These are phyloP conservation scores for Agaricus subrufescens DNA, from an alignment of 768 basidiomycete species.

Conservation along the genomic window DNA sequence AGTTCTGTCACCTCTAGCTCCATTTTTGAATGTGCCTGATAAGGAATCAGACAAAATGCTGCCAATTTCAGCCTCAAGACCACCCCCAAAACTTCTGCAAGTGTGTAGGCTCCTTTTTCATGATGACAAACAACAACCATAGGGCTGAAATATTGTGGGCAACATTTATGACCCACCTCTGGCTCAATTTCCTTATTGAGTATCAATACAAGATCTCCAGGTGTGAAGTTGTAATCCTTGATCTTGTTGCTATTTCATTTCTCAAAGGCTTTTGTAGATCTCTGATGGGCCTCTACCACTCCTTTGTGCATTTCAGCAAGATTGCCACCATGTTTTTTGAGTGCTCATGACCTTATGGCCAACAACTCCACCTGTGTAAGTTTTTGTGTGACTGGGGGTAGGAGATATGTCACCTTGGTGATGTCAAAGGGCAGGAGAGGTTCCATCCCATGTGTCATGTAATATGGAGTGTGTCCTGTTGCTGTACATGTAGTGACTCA, in stretches of 20 bases:
- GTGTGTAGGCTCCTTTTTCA: conserved; percentile 21
- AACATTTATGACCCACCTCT: conserved; percentile 23
- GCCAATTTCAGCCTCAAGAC: conserved; percentile 18
- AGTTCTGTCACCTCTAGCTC: conserved; percentile 3
- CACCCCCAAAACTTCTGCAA: conserved; percentile 21
- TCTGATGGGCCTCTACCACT: conserved; percentile 6
- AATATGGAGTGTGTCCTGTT: conserved; percentile 28
- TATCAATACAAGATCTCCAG: conserved; percentile 28
- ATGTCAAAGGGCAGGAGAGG: conserved; percentile 23
- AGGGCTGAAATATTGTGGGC: conserved; percentile 26
- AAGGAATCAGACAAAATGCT: conserved; percentile 23
- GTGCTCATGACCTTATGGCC: conserved; percentile 8
- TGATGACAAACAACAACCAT: conserved; percentile 6
- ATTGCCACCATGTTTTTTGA: conserved; percentile 15
- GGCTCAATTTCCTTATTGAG: conserved; percentile 27
- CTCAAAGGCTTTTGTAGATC: conserved; percentile 22
- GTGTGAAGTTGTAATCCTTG: conserved; percentile 20
- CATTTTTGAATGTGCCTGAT: conserved; percentile 10
- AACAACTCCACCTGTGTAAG: conserved; percentile 13
- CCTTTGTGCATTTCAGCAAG: conserved; percentile 3
- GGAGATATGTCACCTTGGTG: conserved; percentile 15
- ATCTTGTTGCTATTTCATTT: conserved; percentile 17
- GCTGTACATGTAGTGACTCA: conserved; percentile 19
- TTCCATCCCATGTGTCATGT: conserved; percentile 19
- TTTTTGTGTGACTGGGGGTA: neutral